Conservation (phyloP, 805 yeast genomes). For the Cyberlindnera saturnus region DNA sequence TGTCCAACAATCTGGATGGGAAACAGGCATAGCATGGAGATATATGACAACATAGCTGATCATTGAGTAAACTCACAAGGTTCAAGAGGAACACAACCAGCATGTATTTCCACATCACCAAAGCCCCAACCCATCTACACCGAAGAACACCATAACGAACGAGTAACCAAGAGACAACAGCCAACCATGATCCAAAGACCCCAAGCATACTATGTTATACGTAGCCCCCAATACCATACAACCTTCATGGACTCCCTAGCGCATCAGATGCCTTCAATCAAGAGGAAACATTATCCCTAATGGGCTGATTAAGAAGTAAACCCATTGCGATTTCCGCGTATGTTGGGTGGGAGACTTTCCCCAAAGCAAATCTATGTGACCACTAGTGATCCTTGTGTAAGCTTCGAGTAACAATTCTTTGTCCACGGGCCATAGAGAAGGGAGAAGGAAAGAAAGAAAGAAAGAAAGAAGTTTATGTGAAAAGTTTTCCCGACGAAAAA, state of each 20-base stretch:
- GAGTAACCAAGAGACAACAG: too few relatives aligned
- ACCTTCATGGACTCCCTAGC: too few relatives aligned
- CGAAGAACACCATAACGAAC: too few relatives aligned
- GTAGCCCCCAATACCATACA: too few relatives aligned
- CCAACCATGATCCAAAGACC: not conserved
- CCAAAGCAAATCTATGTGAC: constrained; percentile 48
- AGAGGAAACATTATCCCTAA: constrained; percentile 1
- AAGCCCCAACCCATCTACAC: not conserved
- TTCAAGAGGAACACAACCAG: constrained; percentile 22
- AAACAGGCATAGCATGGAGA: too few relatives aligned
- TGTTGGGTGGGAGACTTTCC: constrained; percentile 82
- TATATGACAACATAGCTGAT: too few relatives aligned
- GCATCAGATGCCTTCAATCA: not conserved
- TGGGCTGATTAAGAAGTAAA: constrained; percentile 9
- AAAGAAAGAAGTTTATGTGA: not conserved
- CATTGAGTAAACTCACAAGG: constrained; percentile 11
- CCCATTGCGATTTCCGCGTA: constrained; percentile 59
- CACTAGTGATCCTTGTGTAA: constrained; percentile 39
- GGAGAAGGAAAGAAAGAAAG: not conserved
- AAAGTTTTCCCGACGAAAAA: constrained; percentile 1
- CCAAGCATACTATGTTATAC: not conserved
- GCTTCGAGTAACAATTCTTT: constrained; percentile 78
- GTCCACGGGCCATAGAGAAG: constrained; percentile 49
- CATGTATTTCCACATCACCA: not conserved
- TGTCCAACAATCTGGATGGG: too few relatives aligned